Base-by-base conservation (phyloP, 768 basidiomycete species). In the Mycena belliarum region DNA sequence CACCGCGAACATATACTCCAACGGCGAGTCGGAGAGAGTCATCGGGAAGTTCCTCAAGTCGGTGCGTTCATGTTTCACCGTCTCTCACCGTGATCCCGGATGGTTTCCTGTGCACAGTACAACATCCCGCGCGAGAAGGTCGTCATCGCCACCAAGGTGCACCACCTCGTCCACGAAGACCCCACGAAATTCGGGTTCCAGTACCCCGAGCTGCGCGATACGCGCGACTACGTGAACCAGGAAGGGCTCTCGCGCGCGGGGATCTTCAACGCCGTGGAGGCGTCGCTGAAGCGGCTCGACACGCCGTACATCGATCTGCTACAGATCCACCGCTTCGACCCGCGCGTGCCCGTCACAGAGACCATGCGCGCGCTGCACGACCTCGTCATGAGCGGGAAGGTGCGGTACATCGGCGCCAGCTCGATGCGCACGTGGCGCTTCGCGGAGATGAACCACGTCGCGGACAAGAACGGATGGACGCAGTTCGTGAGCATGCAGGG, bases 401-500 rank as follows among this genome's bases (percentile, higher is more conserved):
- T 74, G 26, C 63, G 74, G 49, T 77, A 83, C 61, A 75, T 82
- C 42, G 81, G 80, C 6, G 78, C 75, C 1, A 78, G 75, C 55
- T 77, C 76, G 49, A 79, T 80, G 78, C 69, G 73, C 10, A 67
- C 77, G 15, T 81, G 79, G 79, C 75, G 79, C 37, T 77, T 80
- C 43, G 71, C 73, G 15, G 62, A 72, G 50, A 67, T 82, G 68
- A 78, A 81, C 49, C 73, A 77, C 28, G 70, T 79, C 3, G 81
- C 82, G 6, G 66, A 70, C 42, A 70, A 69, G 55, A 65, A 80
- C 18, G 75, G 76, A 4, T 81, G 82, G 74, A 82, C 83, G 4
- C 77, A 73, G 59, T 85, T 85, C 60, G 72, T 82, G 47, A 79
- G 81, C 55, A 82, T 85, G 75, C 84, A 85, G 68, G 73, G 76